These are phyloP conservation scores for Beauveria varroae DNA, from an alignment of 2,329 filamentous ascomycete genomes.

Conservation along the genomic window DNA sequence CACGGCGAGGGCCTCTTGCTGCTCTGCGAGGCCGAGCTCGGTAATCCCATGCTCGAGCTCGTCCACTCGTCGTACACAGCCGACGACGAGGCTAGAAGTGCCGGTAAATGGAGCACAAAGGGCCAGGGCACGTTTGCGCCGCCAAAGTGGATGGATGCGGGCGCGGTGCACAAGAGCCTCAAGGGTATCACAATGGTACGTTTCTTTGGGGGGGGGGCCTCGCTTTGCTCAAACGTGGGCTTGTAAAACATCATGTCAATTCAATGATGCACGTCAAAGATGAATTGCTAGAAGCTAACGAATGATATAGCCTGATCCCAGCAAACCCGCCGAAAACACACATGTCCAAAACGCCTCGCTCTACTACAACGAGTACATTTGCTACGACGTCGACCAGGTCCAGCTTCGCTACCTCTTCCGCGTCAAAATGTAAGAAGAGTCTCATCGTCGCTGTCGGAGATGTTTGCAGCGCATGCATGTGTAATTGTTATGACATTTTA, in stretches of 20 bases:
- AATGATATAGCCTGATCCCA: slow-evolving; percentile 39
- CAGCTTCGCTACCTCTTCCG: slow-evolving; percentile 63
- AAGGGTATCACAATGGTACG: slow-evolving; percentile 63
- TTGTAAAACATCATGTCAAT: not conserved
- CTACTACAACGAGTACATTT: slow-evolving; percentile 67
- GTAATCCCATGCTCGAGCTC: slow-evolving; percentile 64
- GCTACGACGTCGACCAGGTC: slow-evolving; percentile 62
- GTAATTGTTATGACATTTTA: not conserved
- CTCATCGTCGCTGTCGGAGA: not conserved
- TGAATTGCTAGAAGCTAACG: not conserved
- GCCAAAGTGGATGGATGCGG: slow-evolving; percentile 66
- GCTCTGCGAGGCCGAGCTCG: slow-evolving; percentile 73
- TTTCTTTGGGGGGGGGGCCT: slow-evolving; percentile 12
- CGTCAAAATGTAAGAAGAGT: slow-evolving; percentile 39
- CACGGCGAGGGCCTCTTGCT: slow-evolving; percentile 66
- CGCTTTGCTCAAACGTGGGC: not conserved
- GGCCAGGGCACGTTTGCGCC: slow-evolving; percentile 62
- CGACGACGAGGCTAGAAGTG: slow-evolving; percentile 50
- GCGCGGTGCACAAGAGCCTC: slow-evolving; percentile 53
- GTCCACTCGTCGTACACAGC: slow-evolving; percentile 52
- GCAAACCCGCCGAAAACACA: slow-evolving; percentile 39
- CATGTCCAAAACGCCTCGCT: slow-evolving; percentile 39
- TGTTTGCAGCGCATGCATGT: not conserved
- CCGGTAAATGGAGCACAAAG: slow-evolving; percentile 59
- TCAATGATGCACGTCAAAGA: not conserved